Evolutionary conservation across 768 basidiomycete species (phyloP).

Genomic region (Tremella mesenterica): DNA sequence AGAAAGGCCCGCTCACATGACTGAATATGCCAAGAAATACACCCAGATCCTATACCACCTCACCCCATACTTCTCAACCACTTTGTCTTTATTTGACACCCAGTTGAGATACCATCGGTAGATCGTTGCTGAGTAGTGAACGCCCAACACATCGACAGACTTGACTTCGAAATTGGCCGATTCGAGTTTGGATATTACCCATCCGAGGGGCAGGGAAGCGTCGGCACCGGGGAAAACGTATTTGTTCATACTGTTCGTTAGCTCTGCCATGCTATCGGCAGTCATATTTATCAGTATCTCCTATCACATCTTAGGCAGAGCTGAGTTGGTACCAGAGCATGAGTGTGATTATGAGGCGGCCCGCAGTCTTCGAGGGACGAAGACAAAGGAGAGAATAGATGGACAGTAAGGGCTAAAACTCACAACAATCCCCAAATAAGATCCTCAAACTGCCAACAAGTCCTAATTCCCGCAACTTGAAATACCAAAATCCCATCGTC

Average conservation of each 20-base stretch:
- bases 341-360: too few relatives aligned
- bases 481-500: conserved; percentile 91
- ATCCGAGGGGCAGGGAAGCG: conserved; percentile 86
- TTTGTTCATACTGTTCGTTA: conserved; percentile 48
- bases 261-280: not conserved
- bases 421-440: conserved; percentile 64
- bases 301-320: not conserved
- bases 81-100: conserved; percentile 83
- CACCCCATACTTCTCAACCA: conserved; percentile 81
- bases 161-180: conserved; percentile 92
- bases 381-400: not conserved
- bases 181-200: conserved; percentile 75
- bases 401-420: conserved; percentile 8
- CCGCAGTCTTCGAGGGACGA: too few relatives aligned
- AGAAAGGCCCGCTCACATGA: conserved; percentile 50
- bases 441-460: conserved; percentile 97
- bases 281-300: too few relatives aligned
- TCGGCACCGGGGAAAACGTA: conserved; percentile 99
- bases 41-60: conserved; percentile 91
- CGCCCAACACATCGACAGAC: conserved; percentile 90
- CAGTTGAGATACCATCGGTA: conserved; percentile 93
- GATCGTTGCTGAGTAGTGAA: conserved; percentile 84
- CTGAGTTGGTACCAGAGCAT: too few relatives aligned
- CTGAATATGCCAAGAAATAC: conserved; percentile 89
- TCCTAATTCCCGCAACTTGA: conserved; percentile 95